A percentile compares a stretch with the other conserved stretches of the same genome.
phyloP scores from a whole-genome alignment of 2,329 filamentous ascomycete species.

The Diaporthe sp. region DNA sequence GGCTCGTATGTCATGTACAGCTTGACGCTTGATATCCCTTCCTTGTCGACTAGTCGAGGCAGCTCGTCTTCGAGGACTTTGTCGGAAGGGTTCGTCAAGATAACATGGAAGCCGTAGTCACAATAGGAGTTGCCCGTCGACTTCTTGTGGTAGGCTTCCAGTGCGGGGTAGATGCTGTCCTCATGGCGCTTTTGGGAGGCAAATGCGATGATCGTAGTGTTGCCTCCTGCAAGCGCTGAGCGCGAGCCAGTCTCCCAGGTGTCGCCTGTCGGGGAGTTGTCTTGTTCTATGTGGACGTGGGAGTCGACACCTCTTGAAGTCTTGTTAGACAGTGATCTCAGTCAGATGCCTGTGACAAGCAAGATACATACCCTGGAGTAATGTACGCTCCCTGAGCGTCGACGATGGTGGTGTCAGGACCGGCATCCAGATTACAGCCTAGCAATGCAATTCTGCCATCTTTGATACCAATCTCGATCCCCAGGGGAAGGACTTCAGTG shows the following conservation, averaged over 20 bases:
- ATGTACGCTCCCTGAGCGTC: constrained; percentile 61
- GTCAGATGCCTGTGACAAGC: too few relatives aligned
- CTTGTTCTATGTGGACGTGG: constrained; percentile 55
- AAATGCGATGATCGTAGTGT: constrained; percentile 70
- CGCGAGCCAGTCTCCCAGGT: constrained; percentile 61
- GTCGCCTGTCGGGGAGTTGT: constrained; percentile 50
- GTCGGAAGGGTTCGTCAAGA: constrained; percentile 61
- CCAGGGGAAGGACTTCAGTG: constrained; percentile 57
- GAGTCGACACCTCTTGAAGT: constrained; percentile 52
- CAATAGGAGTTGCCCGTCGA: constrained; percentile 55
- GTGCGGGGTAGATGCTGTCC: constrained; percentile 52
- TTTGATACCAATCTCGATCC: constrained; percentile 62
- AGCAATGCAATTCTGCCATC: constrained; percentile 61
- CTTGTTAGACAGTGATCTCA: neutral
- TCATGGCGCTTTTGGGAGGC: constrained; percentile 64
- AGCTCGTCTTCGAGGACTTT: constrained; percentile 59
- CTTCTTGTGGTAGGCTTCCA: constrained; percentile 37
- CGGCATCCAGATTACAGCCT: constrained; percentile 54
- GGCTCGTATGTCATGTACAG: constrained; percentile 62
- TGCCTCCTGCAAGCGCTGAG: constrained; percentile 69
- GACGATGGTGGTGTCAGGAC: constrained; percentile 53
- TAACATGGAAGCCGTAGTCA: constrained; percentile 70
- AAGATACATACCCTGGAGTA: constrained; percentile 50
- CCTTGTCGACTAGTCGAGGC: constrained; percentile 50
- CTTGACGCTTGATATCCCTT: constrained; percentile 59